These are phyloP conservation scores for Aureobasidium sp. DNA, from an alignment of 2,329 filamentous ascomycete species.

Conservation along the genomic window DNA sequence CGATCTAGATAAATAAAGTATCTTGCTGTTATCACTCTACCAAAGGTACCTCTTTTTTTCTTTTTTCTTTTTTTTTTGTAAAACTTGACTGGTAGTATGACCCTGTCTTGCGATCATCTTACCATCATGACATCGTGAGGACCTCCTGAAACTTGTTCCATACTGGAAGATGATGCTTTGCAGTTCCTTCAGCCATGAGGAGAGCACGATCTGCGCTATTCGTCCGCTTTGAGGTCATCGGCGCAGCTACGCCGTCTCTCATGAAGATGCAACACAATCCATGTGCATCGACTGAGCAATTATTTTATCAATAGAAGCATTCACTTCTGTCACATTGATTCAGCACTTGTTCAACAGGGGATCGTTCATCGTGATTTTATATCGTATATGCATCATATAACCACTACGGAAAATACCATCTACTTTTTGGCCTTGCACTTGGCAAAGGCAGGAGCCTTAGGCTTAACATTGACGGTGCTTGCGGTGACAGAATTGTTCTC, in stretches of 20 bases:
- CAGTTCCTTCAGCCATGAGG: too few relatives aligned
- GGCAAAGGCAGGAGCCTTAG: constrained; percentile 1
- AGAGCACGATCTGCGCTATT: too few relatives aligned
- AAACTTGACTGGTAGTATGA: not conserved
- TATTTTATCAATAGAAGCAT: too few relatives aligned
- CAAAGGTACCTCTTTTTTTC: not conserved
- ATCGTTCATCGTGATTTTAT: too few relatives aligned
- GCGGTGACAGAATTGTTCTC: constrained; percentile 23
- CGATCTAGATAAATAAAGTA: not conserved
- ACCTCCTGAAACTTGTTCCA: too few relatives aligned
- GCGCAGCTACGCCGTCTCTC: too few relatives aligned
- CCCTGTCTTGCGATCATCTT: not conserved
- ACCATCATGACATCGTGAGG: not conserved
- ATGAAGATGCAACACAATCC: too few relatives aligned
- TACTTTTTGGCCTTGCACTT: not conserved
- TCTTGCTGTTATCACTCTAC: not conserved
- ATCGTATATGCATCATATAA: too few relatives aligned
- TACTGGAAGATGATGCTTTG: too few relatives aligned
- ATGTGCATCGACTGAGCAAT: too few relatives aligned
- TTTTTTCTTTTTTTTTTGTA: not conserved
- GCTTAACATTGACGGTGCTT: constrained; percentile 13
- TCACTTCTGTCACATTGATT: too few relatives aligned
- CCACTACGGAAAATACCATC: not conserved
- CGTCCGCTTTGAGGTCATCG: too few relatives aligned
- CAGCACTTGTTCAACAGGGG: not conserved